Base-by-base conservation (phyloP, 2,329 filamentous ascomycete species). In the Phoma sp. region DNA sequence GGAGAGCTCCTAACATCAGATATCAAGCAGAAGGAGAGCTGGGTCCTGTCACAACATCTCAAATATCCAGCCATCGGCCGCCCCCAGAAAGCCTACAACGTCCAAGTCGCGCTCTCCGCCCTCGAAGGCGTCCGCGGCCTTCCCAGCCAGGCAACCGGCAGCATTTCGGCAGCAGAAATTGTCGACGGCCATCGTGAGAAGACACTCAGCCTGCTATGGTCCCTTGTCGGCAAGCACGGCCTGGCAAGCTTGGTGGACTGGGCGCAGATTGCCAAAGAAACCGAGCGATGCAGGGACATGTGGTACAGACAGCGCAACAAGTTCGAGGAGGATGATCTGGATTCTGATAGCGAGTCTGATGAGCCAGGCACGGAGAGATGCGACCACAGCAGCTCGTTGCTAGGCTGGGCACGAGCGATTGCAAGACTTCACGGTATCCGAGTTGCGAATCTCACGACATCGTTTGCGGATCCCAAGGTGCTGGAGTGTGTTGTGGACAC, bases 141-240 rank as follows among this genome's bases (percentile, higher is more conserved):
- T 11, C 74, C 69, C 4, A 63, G 68, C 11, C 75, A 74, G 25
- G 69, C 81, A 11, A 67, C 78, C 5, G 69, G 73, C 18, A 74
- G 77, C 28, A 72, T 86, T 29, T 77, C 72, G 12, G 78, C 85
- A 0, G 81, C 83, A 32, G 83, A 88, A 48, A 81, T 88, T 39
- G 84, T 88, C 6, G 81, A 87, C 60, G 86, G 86, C 2, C 84
- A 87, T 61, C 81, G 86, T 7, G 85, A 88, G 63, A 87, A 84
- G 69, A 88, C 85, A 0, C 76, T 88, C 37, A 80, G 79, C 5
- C 74, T 88, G 9, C 75, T 89, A 5, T 87, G 85, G 85, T 76
- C 77, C 3, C 74, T 88, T 18, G 80, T 87, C 30, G 81, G 82
- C 33, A 80, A 80, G 68, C 83, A 81, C 74, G 84, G 84, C 1